Evolutionary conservation across 306 rosid species (phyloP).

Genomic region (Pterocarpus santalinus): DNA sequence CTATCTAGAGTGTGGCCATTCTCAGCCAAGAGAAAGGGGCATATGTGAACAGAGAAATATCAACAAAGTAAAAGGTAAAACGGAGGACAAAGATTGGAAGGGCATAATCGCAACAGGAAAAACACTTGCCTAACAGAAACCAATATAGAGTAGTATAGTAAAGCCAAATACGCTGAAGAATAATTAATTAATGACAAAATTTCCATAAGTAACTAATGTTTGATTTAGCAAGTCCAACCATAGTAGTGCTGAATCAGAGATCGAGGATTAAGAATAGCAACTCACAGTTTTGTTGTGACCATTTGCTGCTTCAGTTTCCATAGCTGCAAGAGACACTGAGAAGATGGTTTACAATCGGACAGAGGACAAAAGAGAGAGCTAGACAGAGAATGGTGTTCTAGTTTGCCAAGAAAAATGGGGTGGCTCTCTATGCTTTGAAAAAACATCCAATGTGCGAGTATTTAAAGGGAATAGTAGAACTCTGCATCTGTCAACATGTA

Average conservation of each 20-base stretch:
- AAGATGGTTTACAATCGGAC: background rate
- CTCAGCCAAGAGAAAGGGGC: background rate
- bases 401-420: background rate
- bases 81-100: background rate
- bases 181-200: too few species aligned
- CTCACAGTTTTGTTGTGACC: conserved; percentile 45
- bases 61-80: background rate
- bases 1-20: background rate
- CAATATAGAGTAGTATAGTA: too few species aligned
- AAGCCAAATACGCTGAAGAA: too few species aligned
- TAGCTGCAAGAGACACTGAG: background rate
- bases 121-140: too few species aligned
- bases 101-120: background rate
- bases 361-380: background rate
- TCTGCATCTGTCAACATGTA: too few species aligned
- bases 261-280: background rate
- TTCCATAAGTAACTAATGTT: too few species aligned
- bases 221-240: too few species aligned
- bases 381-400: background rate
- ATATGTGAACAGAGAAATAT: background rate
- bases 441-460: background rate
- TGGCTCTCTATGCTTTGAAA: background rate
- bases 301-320: conserved; percentile 44
- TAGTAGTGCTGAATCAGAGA: background rate
- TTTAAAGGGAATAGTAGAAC: background rate